Evolutionary conservation across 176 grass and related monocot genomes (phyloP).

Genomic region (Echinochloa phyllopogon): DNA sequence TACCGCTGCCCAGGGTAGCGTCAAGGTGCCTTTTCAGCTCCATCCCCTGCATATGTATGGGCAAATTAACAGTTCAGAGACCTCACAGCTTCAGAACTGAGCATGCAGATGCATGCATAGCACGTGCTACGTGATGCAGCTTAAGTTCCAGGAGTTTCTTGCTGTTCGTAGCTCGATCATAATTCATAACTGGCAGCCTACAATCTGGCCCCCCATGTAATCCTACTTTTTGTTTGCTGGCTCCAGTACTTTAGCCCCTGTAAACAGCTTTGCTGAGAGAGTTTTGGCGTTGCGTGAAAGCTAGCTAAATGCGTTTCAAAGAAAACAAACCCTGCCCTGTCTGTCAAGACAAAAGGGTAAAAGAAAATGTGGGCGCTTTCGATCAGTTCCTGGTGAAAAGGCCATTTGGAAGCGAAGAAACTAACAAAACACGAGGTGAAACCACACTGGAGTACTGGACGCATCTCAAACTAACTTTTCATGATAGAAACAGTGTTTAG

Average conservation of each 20-base stretch:
- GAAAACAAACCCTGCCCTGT: neutral
- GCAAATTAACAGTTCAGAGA: neutral
- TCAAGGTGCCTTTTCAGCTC: conserved; percentile 80
- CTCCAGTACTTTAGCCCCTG: neutral
- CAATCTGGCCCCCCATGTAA: no score
- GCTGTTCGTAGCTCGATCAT: neutral
- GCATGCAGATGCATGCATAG: neutral
- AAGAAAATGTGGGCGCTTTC: neutral
- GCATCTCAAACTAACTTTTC: neutral
- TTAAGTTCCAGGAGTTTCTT: conserved; percentile 4
- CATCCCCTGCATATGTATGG: conserved; percentile 45
- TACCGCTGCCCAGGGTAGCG: conserved; percentile 74
- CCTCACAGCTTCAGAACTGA: neutral
- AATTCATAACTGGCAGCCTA: no score
- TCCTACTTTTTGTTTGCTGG: conserved; percentile 11
- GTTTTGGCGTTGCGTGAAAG: conserved; percentile 15
- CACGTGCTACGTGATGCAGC: neutral
- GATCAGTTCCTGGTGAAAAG: conserved; percentile 3
- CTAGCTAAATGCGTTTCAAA: conserved; percentile 38
- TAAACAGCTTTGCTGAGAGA: neutral
- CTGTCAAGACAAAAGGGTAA: neutral
- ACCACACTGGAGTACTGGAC: neutral
- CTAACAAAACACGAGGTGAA: no score
- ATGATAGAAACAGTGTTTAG: neutral
- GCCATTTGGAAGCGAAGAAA: neutral